A percentile compares a stretch with the other conserved stretches of the same genome.
Conservation (phyloP, 805 yeast genomes). For the Sugiyamaella qingdaonensis region DNA sequence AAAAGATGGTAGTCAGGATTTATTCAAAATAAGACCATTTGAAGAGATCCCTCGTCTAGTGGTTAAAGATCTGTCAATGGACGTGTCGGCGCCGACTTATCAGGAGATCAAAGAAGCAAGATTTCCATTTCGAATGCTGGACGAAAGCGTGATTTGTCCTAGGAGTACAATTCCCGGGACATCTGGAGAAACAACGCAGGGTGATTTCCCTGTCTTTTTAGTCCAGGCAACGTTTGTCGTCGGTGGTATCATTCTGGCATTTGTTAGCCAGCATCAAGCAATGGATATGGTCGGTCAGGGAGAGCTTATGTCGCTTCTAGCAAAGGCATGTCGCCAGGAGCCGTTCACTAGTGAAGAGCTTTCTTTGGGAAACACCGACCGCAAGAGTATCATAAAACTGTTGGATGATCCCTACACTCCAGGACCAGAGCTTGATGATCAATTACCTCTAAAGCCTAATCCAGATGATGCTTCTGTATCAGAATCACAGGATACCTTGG, state of each 20-base stretch:
- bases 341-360: slow-evolving; percentile 6
- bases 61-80: slow-evolving; percentile 8
- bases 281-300: slow-evolving; percentile 15
- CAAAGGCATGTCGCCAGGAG: slow-evolving; percentile 12
- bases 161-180: slow-evolving; percentile 4
- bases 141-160: slow-evolving; percentile 10
- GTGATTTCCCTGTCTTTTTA: slow-evolving; percentile 7
- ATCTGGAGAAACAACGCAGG: neutral
- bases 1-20: neutral
- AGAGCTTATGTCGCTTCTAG: slow-evolving; percentile 1
- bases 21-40: slow-evolving; percentile 4
- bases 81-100: slow-evolving; percentile 1
- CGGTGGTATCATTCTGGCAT: slow-evolving; percentile 10
- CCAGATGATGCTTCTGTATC: neutral
- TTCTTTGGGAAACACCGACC: neutral
- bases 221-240: slow-evolving; percentile 8
- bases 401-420: neutral
- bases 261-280: slow-evolving; percentile 9
- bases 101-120: neutral
- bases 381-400: neutral
- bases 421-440: slow-evolving; percentile 4
- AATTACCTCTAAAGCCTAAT: neutral
- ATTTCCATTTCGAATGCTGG: slow-evolving; percentile 11
- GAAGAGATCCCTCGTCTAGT: slow-evolving; percentile 5
- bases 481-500: neutral